Percentiles rank a stretch among this genome's conserved stretches.
Conservation (phyloP, 805 yeast species). For the Starmerella scarabaei region DNA sequence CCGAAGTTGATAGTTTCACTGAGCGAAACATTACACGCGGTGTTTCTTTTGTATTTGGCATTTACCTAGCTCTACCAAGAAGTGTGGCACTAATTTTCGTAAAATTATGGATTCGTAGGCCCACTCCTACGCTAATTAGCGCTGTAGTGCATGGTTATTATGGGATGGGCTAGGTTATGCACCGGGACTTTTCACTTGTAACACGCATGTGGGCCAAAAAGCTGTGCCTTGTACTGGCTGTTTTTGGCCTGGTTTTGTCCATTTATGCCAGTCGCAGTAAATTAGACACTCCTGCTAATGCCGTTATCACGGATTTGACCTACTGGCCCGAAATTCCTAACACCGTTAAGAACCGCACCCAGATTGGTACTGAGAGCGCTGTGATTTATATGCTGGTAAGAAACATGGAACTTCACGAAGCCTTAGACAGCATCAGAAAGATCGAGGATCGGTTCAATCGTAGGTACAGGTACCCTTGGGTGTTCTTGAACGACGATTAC, state of each 20-base stretch:
- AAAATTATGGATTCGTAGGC: too few relatives aligned
- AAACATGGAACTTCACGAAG: constrained; percentile 64
- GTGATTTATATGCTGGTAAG: constrained; percentile 78
- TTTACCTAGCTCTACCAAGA: too few relatives aligned
- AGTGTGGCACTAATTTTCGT: too few relatives aligned
- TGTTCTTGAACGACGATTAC: constrained; percentile 76
- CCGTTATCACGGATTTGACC: constrained; percentile 15
- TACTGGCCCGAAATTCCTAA: constrained; percentile 21
- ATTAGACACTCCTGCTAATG: background rate
- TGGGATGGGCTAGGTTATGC: too few relatives aligned
- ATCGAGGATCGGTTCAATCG: constrained; percentile 83
- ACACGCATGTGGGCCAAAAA: background rate
- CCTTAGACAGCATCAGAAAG: constrained; percentile 62
- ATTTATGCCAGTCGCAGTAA: background rate
- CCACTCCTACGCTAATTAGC: too few relatives aligned
- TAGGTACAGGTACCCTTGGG: constrained; percentile 84
- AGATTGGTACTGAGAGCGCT: constrained; percentile 59
- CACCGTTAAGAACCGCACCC: constrained; percentile 23
- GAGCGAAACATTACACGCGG: too few relatives aligned
- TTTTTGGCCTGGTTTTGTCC: background rate
- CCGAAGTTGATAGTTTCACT: too few relatives aligned
- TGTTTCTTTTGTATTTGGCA: too few relatives aligned
- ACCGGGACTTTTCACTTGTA: too few relatives aligned
- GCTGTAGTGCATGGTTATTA: too few relatives aligned
- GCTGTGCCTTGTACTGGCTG: background rate